Conservation (phyloP, 176 grass and related monocot species). For the Oryza meyeriana region DNA sequence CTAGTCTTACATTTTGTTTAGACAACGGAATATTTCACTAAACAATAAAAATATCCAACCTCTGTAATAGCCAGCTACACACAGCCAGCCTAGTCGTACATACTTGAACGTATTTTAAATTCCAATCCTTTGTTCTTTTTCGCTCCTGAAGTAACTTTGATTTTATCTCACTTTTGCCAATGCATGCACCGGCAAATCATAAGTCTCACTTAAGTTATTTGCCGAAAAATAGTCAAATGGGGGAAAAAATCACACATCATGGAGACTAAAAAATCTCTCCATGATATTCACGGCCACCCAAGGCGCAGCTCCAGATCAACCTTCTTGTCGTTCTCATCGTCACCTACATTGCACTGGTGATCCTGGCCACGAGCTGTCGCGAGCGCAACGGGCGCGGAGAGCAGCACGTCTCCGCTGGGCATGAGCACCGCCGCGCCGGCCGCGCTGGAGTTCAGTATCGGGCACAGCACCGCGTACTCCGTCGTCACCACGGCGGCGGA, state of each 20-base stretch:
- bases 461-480: conserved; percentile 41
- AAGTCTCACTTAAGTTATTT: conserved; percentile 23
- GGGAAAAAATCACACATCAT: conserved; percentile 27
- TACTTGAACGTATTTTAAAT: background rate
- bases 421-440: conserved; percentile 37
- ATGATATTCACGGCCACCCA: conserved; percentile 42
- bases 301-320: conserved; percentile 67
- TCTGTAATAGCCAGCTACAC: too few species aligned
- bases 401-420: conserved; percentile 27
- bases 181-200: background rate
- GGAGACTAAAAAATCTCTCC: conserved; percentile 18
- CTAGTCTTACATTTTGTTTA: too few species aligned
- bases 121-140: background rate
- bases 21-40: too few species aligned
- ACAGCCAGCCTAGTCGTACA: too few species aligned
- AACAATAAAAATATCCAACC: too few species aligned
- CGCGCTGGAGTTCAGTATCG: conserved; percentile 41
- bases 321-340: conserved; percentile 29
- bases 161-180: background rate
- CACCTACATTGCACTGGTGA: conserved; percentile 16
- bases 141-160: background rate
- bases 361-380: background rate
- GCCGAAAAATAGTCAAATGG: conserved; percentile 10
- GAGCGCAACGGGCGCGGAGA: conserved; percentile 16
- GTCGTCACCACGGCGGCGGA: background rate